Evolutionary conservation across 768 basidiomycete species (phyloP).

Genomic region (Mycena galopus): DNA sequence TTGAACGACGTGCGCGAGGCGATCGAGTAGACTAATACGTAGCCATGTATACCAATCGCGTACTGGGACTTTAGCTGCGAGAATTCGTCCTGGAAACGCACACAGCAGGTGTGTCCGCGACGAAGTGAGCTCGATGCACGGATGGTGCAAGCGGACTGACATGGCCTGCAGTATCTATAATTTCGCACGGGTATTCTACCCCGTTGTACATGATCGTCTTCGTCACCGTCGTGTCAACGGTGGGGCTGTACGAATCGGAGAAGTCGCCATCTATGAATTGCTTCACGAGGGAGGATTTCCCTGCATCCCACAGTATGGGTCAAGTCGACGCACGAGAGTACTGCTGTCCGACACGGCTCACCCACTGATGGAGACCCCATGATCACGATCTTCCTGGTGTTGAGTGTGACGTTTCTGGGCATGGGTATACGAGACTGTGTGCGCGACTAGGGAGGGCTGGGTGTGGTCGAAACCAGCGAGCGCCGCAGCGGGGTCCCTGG

Average conservation of each 20-base stretch:
- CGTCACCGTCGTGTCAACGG: slow-evolving; percentile 89
- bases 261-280: slow-evolving; percentile 96
- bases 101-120: background rate
- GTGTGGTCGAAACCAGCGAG: slow-evolving; percentile 1
- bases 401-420: slow-evolving; percentile 21
- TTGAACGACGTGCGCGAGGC: slow-evolving; percentile 91
- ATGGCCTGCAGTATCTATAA: slow-evolving; percentile 98
- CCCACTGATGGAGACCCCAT: slow-evolving; percentile 91
- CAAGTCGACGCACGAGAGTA: slow-evolving; percentile 21
- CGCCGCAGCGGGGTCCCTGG: background rate
- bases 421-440: background rate
- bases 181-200: slow-evolving; percentile 94
- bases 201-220: slow-evolving; percentile 92
- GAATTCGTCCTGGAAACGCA: slow-evolving; percentile 83
- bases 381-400: slow-evolving; percentile 81
- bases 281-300: slow-evolving; percentile 93
- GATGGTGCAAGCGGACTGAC: slow-evolving; percentile 55
- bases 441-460: background rate
- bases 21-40: slow-evolving; percentile 96
- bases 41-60: slow-evolving; percentile 97
- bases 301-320: slow-evolving; percentile 55
- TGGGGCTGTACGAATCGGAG: slow-evolving; percentile 94
- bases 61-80: slow-evolving; percentile 94
- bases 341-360: slow-evolving; percentile 52
- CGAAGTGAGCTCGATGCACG: background rate